Evolutionary conservation across 768 basidiomycete genomes (phyloP).

Genomic region (Tremella yokohamensis): DNA sequence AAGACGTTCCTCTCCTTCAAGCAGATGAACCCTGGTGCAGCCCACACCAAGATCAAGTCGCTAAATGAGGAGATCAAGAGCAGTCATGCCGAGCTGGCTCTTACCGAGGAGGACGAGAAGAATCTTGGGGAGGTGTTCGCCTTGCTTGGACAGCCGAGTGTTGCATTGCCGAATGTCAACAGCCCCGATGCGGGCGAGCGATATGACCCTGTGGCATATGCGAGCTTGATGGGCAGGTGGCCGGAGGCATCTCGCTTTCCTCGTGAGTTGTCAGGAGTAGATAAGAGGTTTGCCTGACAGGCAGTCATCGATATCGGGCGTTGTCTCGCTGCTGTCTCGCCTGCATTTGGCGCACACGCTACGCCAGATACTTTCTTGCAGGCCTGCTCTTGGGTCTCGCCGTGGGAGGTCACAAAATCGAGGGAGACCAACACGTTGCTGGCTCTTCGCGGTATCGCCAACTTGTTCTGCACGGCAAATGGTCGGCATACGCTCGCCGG

Average conservation of each 20-base stretch:
- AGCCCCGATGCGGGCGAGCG: slow-evolving; percentile 23
- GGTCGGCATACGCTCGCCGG: slow-evolving; percentile 28
- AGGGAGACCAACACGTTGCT: slow-evolving; percentile 82
- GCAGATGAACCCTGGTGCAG: slow-evolving; percentile 62
- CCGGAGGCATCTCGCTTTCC: slow-evolving; percentile 48
- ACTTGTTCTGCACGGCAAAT: slow-evolving; percentile 60
- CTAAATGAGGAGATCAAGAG: slow-evolving; percentile 65
- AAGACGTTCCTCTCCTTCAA: slow-evolving; percentile 71
- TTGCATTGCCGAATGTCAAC: slow-evolving; percentile 24
- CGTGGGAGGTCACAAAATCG: slow-evolving; percentile 62
- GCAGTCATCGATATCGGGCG: slow-evolving; percentile 82
- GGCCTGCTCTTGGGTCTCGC: slow-evolving; percentile 64
- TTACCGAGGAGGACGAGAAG: slow-evolving; percentile 32
- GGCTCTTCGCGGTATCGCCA: slow-evolving; percentile 72
- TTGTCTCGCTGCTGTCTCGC: slow-evolving; percentile 64
- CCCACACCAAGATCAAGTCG: slow-evolving; percentile 67
- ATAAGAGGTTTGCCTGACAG: slow-evolving; percentile 4
- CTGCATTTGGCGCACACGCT: slow-evolving; percentile 55
- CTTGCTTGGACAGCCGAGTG: slow-evolving; percentile 23
- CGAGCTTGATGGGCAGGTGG: slow-evolving; percentile 31
- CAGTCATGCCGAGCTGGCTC: slow-evolving; percentile 21
- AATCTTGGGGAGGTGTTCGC: slow-evolving; percentile 33
- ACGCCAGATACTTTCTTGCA: slow-evolving; percentile 65
- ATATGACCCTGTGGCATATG: slow-evolving; percentile 26
- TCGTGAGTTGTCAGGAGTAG: slow-evolving; percentile 25